Evolutionary conservation across 2,329 filamentous ascomycete genomes (phyloP).

Genomic region (Onygenales sp.): DNA sequence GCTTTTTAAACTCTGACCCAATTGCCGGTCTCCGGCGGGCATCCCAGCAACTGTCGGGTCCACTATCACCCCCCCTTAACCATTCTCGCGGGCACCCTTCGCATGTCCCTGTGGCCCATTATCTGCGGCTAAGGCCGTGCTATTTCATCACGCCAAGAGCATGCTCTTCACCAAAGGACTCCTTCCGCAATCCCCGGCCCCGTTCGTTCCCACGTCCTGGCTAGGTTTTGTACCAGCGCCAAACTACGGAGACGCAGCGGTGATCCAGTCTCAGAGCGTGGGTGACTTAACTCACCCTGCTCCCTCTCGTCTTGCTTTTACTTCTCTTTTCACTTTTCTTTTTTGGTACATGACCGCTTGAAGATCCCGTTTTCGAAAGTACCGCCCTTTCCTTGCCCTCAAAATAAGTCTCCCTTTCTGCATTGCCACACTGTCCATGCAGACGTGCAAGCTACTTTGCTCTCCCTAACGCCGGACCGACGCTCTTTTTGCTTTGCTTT

Average conservation of each 20-base stretch:
- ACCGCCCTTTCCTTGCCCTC: not conserved
- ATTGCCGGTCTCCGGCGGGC: conserved; percentile 3
- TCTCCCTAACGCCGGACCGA: not conserved
- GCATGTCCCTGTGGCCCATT: conserved; percentile 6
- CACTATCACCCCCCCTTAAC: conserved; percentile 6
- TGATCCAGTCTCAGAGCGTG: not conserved
- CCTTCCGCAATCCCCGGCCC: conserved; percentile 6
- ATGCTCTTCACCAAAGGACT: conserved; percentile 3
- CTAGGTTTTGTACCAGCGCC: conserved; percentile 3
- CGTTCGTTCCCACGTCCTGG: conserved; percentile 6
- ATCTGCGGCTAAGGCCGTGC: conserved; percentile 4
- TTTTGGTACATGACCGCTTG: not conserved
- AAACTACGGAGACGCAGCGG: conserved; percentile 5
- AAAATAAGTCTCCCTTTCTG: not conserved
- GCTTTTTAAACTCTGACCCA: conserved; percentile 3
- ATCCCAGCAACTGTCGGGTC: conserved; percentile 1
- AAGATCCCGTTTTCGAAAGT: not conserved
- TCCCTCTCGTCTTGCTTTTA: conserved; percentile 5
- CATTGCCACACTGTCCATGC: not conserved
- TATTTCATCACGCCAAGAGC: not conserved
- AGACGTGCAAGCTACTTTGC: not conserved
- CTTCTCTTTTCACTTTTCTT: not conserved
- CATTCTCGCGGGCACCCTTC: conserved; percentile 9
- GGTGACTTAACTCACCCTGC: conserved; percentile 2
- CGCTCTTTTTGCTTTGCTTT: not conserved